A percentile compares a stretch with the other conserved stretches of the same genome.
Conservation (phyloP, 805 yeast species). For the Metschnikowia noctiluminum region DNA sequence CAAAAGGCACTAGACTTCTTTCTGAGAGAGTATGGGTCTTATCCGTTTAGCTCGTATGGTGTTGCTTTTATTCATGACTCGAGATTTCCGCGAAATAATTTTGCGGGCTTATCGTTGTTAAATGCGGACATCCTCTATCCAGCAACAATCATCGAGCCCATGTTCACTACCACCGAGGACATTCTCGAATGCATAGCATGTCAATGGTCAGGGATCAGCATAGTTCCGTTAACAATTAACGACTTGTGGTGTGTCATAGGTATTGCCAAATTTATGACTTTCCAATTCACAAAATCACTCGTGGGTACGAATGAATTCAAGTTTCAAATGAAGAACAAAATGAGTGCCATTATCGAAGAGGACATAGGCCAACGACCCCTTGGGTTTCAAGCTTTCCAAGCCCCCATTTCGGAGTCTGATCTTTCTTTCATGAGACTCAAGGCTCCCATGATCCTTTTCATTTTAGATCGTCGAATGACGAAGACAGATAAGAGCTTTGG, state of each 20-base stretch:
- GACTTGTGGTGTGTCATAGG: conserved; percentile 92
- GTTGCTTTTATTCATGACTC: conserved; percentile 58
- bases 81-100: conserved; percentile 39
- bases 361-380: conserved; percentile 82
- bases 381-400: conserved; percentile 63
- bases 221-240: conserved; percentile 72
- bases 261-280: conserved; percentile 77
- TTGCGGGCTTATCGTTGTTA: conserved; percentile 69
- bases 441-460: conserved; percentile 80
- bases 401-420: conserved; percentile 62
- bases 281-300: conserved; percentile 60
- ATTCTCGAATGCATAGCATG: conserved; percentile 70
- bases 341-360: conserved; percentile 64
- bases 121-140: conserved; percentile 66
- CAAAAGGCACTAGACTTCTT: conserved; percentile 79
- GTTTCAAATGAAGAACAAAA: conserved; percentile 59
- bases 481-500: conserved; percentile 95
- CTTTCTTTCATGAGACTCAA: conserved; percentile 70
- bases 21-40: conserved; percentile 87
- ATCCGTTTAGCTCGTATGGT: conserved; percentile 81
- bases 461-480: conserved; percentile 88
- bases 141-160: conserved; percentile 72
- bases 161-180: conserved; percentile 63
- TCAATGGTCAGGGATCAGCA: conserved; percentile 93
- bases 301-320: conserved; percentile 85